Conservation (phyloP, 1,284 basidiomycete genomes). For the Phlebopus sp. region DNA sequence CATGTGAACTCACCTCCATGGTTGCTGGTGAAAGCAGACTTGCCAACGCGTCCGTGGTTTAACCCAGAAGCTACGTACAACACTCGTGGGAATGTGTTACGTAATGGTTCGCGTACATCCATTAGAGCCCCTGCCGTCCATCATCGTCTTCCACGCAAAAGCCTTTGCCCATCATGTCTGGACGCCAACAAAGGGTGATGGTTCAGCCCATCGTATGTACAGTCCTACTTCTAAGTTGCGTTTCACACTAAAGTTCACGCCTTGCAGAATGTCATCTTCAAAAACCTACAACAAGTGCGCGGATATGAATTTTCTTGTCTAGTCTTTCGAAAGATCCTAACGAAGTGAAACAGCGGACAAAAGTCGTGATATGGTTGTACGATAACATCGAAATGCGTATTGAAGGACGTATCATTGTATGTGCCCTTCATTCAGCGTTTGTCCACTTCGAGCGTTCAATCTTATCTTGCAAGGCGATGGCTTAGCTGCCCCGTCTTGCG, state of each 20-base stretch:
- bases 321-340: slow-evolving; percentile 12
- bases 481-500: slow-evolving; percentile 1
- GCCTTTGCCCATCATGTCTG: slow-evolving; percentile 66
- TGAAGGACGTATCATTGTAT: slow-evolving; percentile 93
- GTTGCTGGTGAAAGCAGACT: slow-evolving; percentile 18
- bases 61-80: no score
- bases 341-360: slow-evolving; percentile 58
- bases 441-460: slow-evolving; percentile 28
- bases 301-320: not conserved
- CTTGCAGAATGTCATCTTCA: slow-evolving; percentile 95
- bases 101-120: slow-evolving; percentile 11
- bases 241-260: not conserved
- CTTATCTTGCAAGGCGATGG: slow-evolving; percentile 28
- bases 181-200: slow-evolving; percentile 92
- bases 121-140: slow-evolving; percentile 18
- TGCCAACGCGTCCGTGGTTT: no score
- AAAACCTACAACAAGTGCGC: slow-evolving; percentile 86
- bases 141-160: slow-evolving; percentile 10
- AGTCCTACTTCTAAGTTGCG: slow-evolving; percentile 5
- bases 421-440: slow-evolving; percentile 36
- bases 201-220: slow-evolving; percentile 91
- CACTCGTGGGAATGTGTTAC: slow-evolving; percentile 23
- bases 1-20: slow-evolving; percentile 27
- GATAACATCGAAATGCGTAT: slow-evolving; percentile 97
- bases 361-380: slow-evolving; percentile 94